Base-by-base conservation (phyloP, 78 protist species). In the Dictyostelium citrinum region DNA sequence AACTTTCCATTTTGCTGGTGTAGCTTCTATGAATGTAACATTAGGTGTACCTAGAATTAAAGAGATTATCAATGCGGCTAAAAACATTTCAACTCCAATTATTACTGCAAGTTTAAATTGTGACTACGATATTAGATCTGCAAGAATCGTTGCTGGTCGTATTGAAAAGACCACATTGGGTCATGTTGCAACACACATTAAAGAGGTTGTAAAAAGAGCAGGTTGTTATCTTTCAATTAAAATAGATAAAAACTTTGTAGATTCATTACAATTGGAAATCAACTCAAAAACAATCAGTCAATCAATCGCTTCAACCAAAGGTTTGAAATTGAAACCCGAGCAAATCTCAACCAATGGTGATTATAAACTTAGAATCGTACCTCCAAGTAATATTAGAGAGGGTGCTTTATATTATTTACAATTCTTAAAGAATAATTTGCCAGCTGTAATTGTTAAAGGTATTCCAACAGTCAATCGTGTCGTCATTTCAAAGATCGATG, bases 1-100 rank as follows among this genome's bases (percentile, higher is more conserved):
- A 92, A 99, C 99, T 20, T 99, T 99, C 98, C 99, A 99, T 88
- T 99, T 99, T 82, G 99, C 99, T 71, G 99, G 99, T 81, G 99
- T 98, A 39, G 99, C 99, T 20, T 94, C 98, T 46, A 99, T 98
- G 99, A 97, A 94, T 80, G 96, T 94, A 43, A 88, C 91, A 17
- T 90, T 90, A 24, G 97, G 96, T 61, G 96, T 93, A 22, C 97
- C 97, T 10, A 90, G 96, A 74, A 93, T 97, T 74, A 97, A 91
- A 95, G 99, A 99, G 33, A 99, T 99, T 79, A 99, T 99, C 96
- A 99, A 99, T 84, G 99, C 99, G 3, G 83, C 96, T 76, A 91
- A 95, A 49, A 97, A 14, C 33, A 98, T 99, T 77, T 46, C 90
- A 24, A 99, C 99, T n/a, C 99, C 99, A 4, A 97, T 99, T 64